phyloP scores from a whole-genome alignment of 1,284 basidiomycete species.

The Ustilago sp. region DNA sequence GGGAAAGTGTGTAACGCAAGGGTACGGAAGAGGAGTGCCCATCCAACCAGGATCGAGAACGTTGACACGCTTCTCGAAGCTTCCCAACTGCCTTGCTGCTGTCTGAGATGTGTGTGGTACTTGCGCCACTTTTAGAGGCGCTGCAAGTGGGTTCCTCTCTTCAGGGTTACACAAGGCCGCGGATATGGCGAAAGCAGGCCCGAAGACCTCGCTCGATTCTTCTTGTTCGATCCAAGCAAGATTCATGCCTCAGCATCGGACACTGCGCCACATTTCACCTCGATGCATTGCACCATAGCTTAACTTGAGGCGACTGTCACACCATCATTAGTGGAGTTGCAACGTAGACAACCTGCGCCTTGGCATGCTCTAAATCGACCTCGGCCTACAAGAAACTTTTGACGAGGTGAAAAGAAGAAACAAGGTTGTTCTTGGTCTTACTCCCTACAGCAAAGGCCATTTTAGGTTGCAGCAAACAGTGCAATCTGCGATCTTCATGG shows the following conservation, averaged over 20 bases:
- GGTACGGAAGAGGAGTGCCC: constrained; percentile 2
- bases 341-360: not conserved
- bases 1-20: not conserved
- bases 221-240: not conserved
- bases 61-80: not conserved
- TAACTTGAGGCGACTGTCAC: not conserved
- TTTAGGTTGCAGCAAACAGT: constrained; percentile 1
- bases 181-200: not conserved
- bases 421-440: not conserved
- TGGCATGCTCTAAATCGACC: not conserved
- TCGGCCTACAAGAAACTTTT: not conserved
- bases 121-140: constrained; percentile 14
- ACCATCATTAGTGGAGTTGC: not conserved
- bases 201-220: not conserved
- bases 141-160: not conserved
- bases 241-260: constrained; percentile 10
- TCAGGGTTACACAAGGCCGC: constrained; percentile 2
- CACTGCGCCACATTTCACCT: not conserved
- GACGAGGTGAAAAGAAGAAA: not conserved
- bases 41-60: constrained; percentile 13
- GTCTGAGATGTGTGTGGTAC: constrained; percentile 2
- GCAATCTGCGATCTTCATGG: constrained; percentile 3
- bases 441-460: not conserved
- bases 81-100: not conserved
- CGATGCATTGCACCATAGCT: not conserved